Conservation (phyloP, 805 yeast species). For the Saturnispora silvae region DNA sequence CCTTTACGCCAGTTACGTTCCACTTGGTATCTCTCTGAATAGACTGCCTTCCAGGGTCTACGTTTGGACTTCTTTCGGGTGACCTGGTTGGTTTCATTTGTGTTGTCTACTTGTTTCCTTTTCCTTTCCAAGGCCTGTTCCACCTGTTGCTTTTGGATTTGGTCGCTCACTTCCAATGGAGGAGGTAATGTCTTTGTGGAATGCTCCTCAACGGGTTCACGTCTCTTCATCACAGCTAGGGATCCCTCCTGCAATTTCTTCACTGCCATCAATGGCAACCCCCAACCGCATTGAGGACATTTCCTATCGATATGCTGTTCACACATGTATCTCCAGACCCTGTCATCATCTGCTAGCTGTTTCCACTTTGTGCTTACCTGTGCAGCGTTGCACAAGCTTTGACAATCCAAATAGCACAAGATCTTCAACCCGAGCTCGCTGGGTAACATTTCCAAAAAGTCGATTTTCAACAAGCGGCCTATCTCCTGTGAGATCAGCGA, state of each 20-base stretch:
- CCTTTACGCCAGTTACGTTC: conserved; percentile 96
- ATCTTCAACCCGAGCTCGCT: conserved; percentile 77
- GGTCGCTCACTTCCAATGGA: too few species aligned
- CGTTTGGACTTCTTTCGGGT: conserved; percentile 27
- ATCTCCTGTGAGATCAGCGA: conserved; percentile 79
- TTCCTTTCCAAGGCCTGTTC: conserved; percentile 3
- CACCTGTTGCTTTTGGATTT: too few species aligned
- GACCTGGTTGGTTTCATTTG: not conserved
- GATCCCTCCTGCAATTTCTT: conserved; percentile 35
- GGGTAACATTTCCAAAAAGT: conserved; percentile 78
- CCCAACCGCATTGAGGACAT: conserved; percentile 99
- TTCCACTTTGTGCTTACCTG: conserved; percentile 87
- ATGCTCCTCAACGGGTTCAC: conserved; percentile 18
- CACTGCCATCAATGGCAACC: conserved; percentile 88
- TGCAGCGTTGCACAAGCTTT: conserved; percentile 87
- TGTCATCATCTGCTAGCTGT: conserved; percentile 83
- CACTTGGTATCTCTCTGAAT: conserved; percentile 80
- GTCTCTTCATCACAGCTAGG: conserved; percentile 12
- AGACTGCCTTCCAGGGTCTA: conserved; percentile 93
- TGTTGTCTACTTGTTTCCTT: not conserved
- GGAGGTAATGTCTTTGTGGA: conserved; percentile 17
- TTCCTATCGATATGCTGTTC: conserved; percentile 96
- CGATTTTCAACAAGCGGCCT: conserved; percentile 70
- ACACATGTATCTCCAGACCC: conserved; percentile 98
- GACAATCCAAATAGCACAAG: conserved; percentile 82